Evolutionary conservation across 2,329 filamentous ascomycete genomes (phyloP), one percentile per base, ranked within the genome.

Genomic region (Microascus cirrosus): DNA sequence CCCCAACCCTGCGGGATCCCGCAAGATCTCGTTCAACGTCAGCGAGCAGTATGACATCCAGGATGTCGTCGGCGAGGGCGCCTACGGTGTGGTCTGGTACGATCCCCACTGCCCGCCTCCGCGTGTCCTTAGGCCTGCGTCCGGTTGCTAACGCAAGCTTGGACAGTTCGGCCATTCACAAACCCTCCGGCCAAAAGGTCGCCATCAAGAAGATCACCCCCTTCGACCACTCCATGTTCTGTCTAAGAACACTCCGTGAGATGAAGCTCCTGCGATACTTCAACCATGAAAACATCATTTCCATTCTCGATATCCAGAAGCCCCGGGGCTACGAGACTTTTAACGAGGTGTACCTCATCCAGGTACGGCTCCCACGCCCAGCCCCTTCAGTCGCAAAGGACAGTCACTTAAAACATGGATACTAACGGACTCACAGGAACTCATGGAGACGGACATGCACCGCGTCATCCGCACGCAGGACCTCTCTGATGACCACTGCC

Each of bases 391-490:
- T 18, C 39, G 15, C 39, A n/a, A n/a, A 8, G 39, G 2, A n/a
- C 39, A 18, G 15, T 15, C 11, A 18, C 6, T 45, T n/a, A 6
- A 15, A 18, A 18, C 5, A 45, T 7, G 39, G 45, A 50, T 7
- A 56, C 65, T 67, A 39, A 67, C 52, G 48, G 28, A 24, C 39
- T 42, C 61, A 1, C 61, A 95, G 90, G 92, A 96, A 74, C 83
- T 99, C 67, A 99, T 99, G 94, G 94, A 99, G 78, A 99, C 94
- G 54, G 94, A 99, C 69, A 99, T 99, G 94, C 94, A 99, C 74
- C 85, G 94, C 64, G 94, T 99, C 64, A 99, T 99, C 69, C 90
- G 94, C 65, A 99, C 94, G 45, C 94, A 99, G 75, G 94, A 99
- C 69, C 84, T 99, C 53, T 97, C 94, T 42, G 94, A 99, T 73